Percentiles rank a stretch among this genome's conserved stretches.
Conservation (phyloP, 371 early-diverging fungal species). For the Dichotomocladium elegans region DNA sequence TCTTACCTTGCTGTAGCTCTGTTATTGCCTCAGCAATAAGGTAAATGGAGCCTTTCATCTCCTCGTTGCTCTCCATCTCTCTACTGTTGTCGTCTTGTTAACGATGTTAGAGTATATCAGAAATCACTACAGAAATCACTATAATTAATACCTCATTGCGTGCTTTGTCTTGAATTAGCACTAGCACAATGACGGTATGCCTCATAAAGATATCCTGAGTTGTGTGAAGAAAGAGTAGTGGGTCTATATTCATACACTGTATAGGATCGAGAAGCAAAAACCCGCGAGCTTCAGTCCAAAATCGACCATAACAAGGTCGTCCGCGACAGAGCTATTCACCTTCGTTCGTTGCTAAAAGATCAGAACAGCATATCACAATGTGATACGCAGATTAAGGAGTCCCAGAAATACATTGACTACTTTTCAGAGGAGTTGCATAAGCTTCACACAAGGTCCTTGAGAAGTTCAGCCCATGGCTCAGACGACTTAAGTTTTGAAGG, state of each 20-base stretch:
- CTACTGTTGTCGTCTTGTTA: no score
- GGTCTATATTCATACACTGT: no score
- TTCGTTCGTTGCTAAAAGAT: slow-evolving; percentile 67
- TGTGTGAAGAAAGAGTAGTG: no score
- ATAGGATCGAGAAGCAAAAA: slow-evolving; percentile 13
- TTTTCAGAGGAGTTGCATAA: slow-evolving; percentile 68
- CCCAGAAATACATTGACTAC: slow-evolving; percentile 79
- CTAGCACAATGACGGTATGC: neutral
- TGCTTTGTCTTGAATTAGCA: neutral
- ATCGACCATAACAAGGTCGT: slow-evolving; percentile 67
- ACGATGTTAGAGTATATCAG: no score
- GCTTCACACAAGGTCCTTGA: slow-evolving; percentile 37
- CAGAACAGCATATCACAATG: slow-evolving; percentile 68
- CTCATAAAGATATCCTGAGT: no score
- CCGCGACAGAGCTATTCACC: slow-evolving; percentile 66
- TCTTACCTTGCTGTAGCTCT: no score
- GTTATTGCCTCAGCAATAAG: neutral
- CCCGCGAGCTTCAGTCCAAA: slow-evolving; percentile 51
- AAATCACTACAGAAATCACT: no score
- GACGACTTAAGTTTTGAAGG: neutral
- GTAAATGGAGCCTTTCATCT: neutral
- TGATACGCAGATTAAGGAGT: slow-evolving; percentile 74
- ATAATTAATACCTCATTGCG: neutral
- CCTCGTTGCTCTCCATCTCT: neutral
- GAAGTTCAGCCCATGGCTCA: slow-evolving; percentile 6